phyloP scores from a whole-genome alignment of 2,329 filamentous ascomycete genomes.

The Nannizziopsis arthrosporioides region DNA sequence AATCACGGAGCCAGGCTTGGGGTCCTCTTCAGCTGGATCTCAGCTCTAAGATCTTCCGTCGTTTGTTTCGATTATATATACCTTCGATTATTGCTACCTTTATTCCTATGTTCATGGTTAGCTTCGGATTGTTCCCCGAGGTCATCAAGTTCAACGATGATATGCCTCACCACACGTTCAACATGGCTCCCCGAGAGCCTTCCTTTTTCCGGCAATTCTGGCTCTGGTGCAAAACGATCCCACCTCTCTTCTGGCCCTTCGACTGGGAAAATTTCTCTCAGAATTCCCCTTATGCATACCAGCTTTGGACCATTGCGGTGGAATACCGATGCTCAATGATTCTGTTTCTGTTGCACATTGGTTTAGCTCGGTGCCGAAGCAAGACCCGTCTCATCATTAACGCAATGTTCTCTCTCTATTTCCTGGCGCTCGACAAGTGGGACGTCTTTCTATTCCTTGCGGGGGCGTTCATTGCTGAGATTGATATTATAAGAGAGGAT shows the following conservation, averaged over 20 bases:
- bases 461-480: conserved; percentile 34
- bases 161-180: conserved; percentile 25
- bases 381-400: conserved; percentile 29
- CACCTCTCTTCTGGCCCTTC: conserved; percentile 28
- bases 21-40: conserved; percentile 29
- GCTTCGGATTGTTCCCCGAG: conserved; percentile 29
- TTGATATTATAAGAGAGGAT: conserved; percentile 34
- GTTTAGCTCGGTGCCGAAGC: conserved; percentile 24
- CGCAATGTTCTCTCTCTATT: conserved; percentile 28
- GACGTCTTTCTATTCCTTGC: conserved; percentile 35
- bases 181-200: conserved; percentile 36
- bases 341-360: conserved; percentile 34
- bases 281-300: conserved; percentile 20
- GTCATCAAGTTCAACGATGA: conserved; percentile 26
- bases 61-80: conserved; percentile 34
- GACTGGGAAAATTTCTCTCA: conserved; percentile 33
- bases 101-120: conserved; percentile 24
- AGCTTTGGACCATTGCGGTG: conserved; percentile 38
- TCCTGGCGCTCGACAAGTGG: conserved; percentile 34
- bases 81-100: conserved; percentile 31
- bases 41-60: conserved; percentile 35
- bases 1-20: conserved; percentile 23
- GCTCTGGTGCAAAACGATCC: conserved; percentile 28
- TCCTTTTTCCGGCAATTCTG: conserved; percentile 28
- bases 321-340: conserved; percentile 38